Evolutionary conservation across 331 rosid species (phyloP), one percentile per base, ranked within the genome.

Genomic region (Cydonia oblonga): DNA sequence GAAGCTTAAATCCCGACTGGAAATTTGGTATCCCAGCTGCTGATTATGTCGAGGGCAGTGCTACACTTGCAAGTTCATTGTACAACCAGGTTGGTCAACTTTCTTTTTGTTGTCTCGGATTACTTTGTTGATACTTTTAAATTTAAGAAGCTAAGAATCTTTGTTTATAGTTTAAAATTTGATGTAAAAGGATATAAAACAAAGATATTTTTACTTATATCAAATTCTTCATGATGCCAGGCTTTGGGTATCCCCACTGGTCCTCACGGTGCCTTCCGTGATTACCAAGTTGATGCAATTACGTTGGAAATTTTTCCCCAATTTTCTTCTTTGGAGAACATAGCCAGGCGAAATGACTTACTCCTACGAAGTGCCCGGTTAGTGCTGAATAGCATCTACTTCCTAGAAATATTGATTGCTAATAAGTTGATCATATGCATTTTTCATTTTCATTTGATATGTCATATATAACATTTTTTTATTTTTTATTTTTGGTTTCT

Each of bases 241-340:
- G 97, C 88, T 77, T 83, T 91, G 85, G 98, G 98, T 56, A 82
- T 91, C 81, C 98, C 98, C 24, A 89, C 96, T 1, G 97, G 98
- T 75, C 78, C 98, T 35, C 98, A 91, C 53, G 98, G 98, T 65
- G 98, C 92, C 80, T 93, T 93, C 67, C 95, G 98, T 66, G 98
- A 91, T 84, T 93, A 89, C 76, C 97, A 93, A 90, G 86, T 93
- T 77, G 98, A 93, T 69, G 97, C 98, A 60, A 84, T 93, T 73
- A 93, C 96, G 73, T 61, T 93, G 83, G 97, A 93, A 83, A 76
- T 93, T 82, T 85, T 88, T 42, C 85, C 96, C 9, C 88, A 81
- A 81, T 78, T 80, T 82, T 83, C 89, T 80, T 83, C 87, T 56
- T 79, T 83, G 69, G 53, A 81, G 75, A 82, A 84, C 80, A 81